phyloP scores from a whole-genome alignment of 192 early-diverging fungal species.

The Entomortierella beljakovae region DNA sequence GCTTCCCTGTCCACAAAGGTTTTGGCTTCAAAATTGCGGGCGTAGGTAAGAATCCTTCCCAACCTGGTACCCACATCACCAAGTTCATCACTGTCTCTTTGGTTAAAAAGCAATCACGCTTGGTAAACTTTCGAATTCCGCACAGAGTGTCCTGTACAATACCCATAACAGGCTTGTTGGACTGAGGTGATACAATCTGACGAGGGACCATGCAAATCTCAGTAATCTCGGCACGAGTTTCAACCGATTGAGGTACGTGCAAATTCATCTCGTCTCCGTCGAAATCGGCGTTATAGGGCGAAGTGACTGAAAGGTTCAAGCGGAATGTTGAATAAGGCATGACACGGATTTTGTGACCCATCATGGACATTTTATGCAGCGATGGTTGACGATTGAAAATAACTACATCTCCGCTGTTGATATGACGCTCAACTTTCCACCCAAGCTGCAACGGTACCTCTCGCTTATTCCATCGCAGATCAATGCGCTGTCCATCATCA shows the following conservation, averaged over 20 bases:
- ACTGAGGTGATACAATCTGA: slow-evolving; percentile 97
- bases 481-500: slow-evolving; percentile 93
- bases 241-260: slow-evolving; percentile 97
- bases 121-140: slow-evolving; percentile 95
- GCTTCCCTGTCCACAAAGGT: slow-evolving; percentile 99
- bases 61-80: slow-evolving; percentile 95
- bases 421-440: slow-evolving; percentile 94
- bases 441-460: slow-evolving; percentile 91
- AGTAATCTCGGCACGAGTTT: slow-evolving; percentile 94
- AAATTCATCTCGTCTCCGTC: slow-evolving; percentile 99
- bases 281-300: slow-evolving; percentile 99
- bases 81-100: slow-evolving; percentile 96
- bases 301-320: slow-evolving; percentile 95
- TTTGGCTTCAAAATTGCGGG: slow-evolving; percentile 97
- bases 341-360: slow-evolving; percentile 96
- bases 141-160: slow-evolving; percentile 99
- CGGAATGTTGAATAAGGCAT: slow-evolving; percentile 99
- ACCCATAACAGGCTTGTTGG: slow-evolving; percentile 99
- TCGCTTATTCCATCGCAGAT: slow-evolving; percentile 88
- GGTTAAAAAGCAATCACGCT: slow-evolving; percentile 89
- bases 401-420: slow-evolving; percentile 94
- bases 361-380: slow-evolving; percentile 99
- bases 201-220: slow-evolving; percentile 99
- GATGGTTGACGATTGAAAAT: slow-evolving; percentile 99
- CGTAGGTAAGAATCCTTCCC: slow-evolving; percentile 93